Evolutionary conservation across 2,329 filamentous ascomycete genomes (phyloP).

Genomic region (Tolypocladium album): DNA sequence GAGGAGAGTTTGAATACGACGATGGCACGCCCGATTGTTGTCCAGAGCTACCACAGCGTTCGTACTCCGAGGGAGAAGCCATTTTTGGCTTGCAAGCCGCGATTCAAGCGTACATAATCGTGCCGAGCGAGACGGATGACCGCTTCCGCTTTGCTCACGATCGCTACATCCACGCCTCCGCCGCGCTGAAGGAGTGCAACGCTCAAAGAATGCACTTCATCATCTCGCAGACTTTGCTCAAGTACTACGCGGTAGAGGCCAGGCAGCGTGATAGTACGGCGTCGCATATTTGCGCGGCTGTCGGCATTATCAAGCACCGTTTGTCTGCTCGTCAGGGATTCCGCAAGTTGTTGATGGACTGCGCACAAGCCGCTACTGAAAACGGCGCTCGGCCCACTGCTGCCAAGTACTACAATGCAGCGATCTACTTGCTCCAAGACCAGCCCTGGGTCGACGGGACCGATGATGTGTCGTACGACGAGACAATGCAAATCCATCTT

Average conservation of each 20-base stretch:
- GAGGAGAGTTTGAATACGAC: slow-evolving; percentile 59
- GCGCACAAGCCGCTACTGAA: slow-evolving; percentile 67
- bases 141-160: slow-evolving; percentile 84
- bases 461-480: slow-evolving; percentile 71
- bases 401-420: slow-evolving; percentile 69
- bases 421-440: slow-evolving; percentile 68
- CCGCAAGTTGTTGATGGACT: slow-evolving; percentile 66
- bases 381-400: slow-evolving; percentile 76
- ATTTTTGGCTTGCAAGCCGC: slow-evolving; percentile 73
- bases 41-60: slow-evolving; percentile 9
- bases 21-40: slow-evolving; percentile 28
- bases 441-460: slow-evolving; percentile 62
- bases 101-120: slow-evolving; percentile 69
- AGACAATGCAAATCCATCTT: slow-evolving; percentile 71
- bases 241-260: slow-evolving; percentile 52
- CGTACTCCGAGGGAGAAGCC: slow-evolving; percentile 54
- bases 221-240: slow-evolving; percentile 71
- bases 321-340: slow-evolving; percentile 54
- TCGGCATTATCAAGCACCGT: slow-evolving; percentile 60
- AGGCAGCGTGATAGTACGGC: slow-evolving; percentile 62
- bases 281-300: slow-evolving; percentile 69
- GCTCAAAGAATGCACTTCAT: slow-evolving; percentile 80
- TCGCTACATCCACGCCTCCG: slow-evolving; percentile 68
- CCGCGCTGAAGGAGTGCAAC: slow-evolving; percentile 58
- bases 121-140: slow-evolving; percentile 75